These are phyloP conservation scores for Lonicera japonica DNA, from an alignment of 129 eudicot genomes.

Conservation along the genomic window DNA sequence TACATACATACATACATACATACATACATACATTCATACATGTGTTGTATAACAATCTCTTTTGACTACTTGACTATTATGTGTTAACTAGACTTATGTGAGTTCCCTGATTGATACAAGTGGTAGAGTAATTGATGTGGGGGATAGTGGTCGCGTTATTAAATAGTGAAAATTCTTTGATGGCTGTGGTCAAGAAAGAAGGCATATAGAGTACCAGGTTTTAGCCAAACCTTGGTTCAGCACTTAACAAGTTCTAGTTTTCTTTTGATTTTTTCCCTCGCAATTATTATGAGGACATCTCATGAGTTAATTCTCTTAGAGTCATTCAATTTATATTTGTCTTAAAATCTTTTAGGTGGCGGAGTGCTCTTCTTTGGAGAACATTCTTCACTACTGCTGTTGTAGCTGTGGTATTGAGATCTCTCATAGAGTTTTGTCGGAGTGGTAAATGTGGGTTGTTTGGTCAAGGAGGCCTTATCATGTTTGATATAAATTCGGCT, in stretches of 20 bases:
- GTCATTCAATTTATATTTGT: not conserved
- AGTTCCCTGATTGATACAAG: not conserved
- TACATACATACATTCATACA: too few relatives aligned
- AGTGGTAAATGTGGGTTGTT: constrained; percentile 80
- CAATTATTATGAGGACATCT: not conserved
- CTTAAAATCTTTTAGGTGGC: constrained; percentile 61
- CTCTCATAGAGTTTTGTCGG: constrained; percentile 59
- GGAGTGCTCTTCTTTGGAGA: constrained; percentile 97
- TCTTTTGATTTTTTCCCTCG: not conserved
- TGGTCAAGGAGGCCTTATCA: constrained; percentile 90
- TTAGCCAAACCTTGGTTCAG: not conserved
- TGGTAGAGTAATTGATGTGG: not conserved
- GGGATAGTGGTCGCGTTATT: not conserved
- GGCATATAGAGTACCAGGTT: not conserved
- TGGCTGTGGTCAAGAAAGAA: too few relatives aligned
- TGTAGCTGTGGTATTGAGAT: constrained; percentile 86
- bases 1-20: not conserved
- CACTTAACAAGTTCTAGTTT: constrained; percentile 1
- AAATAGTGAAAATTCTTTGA: too few relatives aligned
- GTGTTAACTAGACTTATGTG: not conserved
- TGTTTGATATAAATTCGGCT: constrained; percentile 74
- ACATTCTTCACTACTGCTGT: constrained; percentile 93
- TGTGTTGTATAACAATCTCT: not conserved
- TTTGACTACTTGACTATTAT: too few relatives aligned
- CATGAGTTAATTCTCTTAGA: not conserved